phyloP scores from a whole-genome alignment of 306 rosid species.

The Vigna trinervia region DNA sequence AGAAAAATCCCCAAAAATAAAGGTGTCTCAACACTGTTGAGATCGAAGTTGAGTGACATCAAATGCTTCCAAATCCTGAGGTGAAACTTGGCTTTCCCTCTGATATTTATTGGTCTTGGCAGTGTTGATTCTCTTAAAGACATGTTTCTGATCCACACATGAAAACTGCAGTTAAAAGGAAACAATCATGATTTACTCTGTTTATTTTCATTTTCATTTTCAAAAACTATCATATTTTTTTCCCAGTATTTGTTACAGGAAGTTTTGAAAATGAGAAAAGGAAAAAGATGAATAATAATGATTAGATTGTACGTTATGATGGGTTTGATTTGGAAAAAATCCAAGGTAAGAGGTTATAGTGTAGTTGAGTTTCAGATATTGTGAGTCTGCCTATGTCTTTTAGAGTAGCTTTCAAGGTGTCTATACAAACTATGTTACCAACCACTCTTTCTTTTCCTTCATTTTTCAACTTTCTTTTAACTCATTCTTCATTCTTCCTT shows the following conservation, averaged over 20 bases:
- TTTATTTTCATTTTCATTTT: not conserved
- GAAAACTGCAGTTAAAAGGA: not conserved
- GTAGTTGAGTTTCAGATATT: not conserved
- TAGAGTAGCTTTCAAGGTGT: slow-evolving; percentile 33
- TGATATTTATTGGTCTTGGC: not conserved
- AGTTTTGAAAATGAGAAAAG: not conserved
- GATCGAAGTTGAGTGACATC: too few species aligned
- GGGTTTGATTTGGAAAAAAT: slow-evolving; percentile 10
- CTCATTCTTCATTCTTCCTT: not conserved
- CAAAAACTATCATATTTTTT: too few species aligned
- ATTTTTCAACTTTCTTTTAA: not conserved
- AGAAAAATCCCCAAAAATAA: too few species aligned
- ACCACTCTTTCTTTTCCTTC: slow-evolving; percentile 12
- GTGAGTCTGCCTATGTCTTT: not conserved
- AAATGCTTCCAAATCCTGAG: too few species aligned
- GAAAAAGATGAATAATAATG: not conserved
- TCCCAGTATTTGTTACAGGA: not conserved
- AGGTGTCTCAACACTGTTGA: too few species aligned
- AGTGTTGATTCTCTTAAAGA: not conserved
- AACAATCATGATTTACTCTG: not conserved
- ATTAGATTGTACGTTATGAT: slow-evolving; percentile 8
- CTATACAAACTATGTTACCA: slow-evolving; percentile 3
- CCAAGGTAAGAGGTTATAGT: not conserved
- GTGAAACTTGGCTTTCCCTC: not conserved
- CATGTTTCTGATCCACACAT: not conserved